Evolutionary conservation across 352 stramenopile genomes (phyloP).

Genomic region (Pythium chondricola): DNA sequence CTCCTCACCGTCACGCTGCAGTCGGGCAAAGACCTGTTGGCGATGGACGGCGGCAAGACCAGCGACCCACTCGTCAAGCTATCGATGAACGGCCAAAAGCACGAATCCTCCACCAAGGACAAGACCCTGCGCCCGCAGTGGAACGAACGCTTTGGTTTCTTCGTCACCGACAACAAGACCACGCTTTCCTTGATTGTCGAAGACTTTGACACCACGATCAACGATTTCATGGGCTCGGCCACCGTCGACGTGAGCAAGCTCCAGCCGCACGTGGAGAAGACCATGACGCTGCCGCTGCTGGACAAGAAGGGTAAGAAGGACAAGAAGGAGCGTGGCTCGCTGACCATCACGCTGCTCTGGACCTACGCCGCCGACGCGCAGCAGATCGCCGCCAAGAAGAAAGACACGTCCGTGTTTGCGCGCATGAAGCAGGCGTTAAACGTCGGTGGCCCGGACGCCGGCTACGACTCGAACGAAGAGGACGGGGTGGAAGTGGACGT

Average conservation of each 20-base stretch:
- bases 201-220: slow-evolving; percentile 70
- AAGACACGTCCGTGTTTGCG: slow-evolving; percentile 52
- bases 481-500: slow-evolving; percentile 63
- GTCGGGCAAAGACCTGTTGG: slow-evolving; percentile 71
- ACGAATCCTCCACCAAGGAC: slow-evolving; percentile 70
- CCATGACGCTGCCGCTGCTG: slow-evolving; percentile 47
- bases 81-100: slow-evolving; percentile 67
- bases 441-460: slow-evolving; percentile 56
- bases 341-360: slow-evolving; percentile 56
- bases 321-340: slow-evolving; percentile 48
- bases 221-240: slow-evolving; percentile 76
- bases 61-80: slow-evolving; percentile 87
- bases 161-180: slow-evolving; percentile 42
- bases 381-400: slow-evolving; percentile 66
- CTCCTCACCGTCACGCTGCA: slow-evolving; percentile 67
- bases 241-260: slow-evolving; percentile 51
- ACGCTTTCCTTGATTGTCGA: slow-evolving; percentile 55
- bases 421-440: slow-evolving; percentile 27
- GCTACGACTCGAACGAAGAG: slow-evolving; percentile 66
- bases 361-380: slow-evolving; percentile 41
- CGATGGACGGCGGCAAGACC: slow-evolving; percentile 79
- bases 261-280: slow-evolving; percentile 43
- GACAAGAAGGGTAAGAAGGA: slow-evolving; percentile 64
- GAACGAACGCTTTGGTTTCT: slow-evolving; percentile 77
- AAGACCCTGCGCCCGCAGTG: slow-evolving; percentile 66